Conservation (phyloP, 1,284 basidiomycete genomes). For the Sanghuangporus weigelae region DNA sequence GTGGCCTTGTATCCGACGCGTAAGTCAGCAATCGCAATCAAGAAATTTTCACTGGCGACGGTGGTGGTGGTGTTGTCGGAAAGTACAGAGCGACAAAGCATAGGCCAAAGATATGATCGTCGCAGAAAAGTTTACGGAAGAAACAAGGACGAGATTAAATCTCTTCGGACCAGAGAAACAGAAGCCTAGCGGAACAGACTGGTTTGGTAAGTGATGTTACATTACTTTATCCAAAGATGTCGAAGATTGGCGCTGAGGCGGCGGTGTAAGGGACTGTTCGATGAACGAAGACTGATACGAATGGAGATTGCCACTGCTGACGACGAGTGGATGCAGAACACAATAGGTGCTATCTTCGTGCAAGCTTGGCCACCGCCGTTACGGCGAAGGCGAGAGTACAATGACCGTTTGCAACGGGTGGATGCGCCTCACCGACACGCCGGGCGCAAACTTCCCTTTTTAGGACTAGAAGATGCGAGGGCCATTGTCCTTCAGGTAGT, state of each 20-base stretch:
- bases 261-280: neutral
- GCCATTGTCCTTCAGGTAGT: conserved; percentile 18
- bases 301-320: conserved; percentile 7
- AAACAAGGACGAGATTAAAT: conserved; percentile 14
- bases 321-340: conserved; percentile 13
- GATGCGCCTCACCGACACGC: conserved; percentile 6
- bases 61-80: neutral
- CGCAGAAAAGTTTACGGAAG: conserved; percentile 8
- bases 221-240: neutral
- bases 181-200: conserved; percentile 6
- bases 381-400: conserved; percentile 10
- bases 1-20: conserved; percentile 9
- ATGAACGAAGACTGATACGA: conserved; percentile 4
- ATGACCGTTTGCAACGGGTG: conserved; percentile 1
- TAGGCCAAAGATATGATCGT: conserved; percentile 17
- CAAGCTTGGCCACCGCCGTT: conserved; percentile 8
- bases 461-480: conserved; percentile 5
- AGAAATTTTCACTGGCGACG: conserved; percentile 13
- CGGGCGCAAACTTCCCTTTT: conserved; percentile 10
- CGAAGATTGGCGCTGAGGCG: conserved; percentile 6
- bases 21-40: conserved; percentile 6
- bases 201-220: conserved; percentile 16
- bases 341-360: conserved; percentile 18
- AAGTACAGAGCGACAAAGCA: conserved; percentile 13
- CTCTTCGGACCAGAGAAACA: neutral